A percentile compares a stretch with the other conserved stretches of the same genome.
phyloP scores from a whole-genome alignment of 352 stramenopile genomes.

The Blastocystis sp. region DNA sequence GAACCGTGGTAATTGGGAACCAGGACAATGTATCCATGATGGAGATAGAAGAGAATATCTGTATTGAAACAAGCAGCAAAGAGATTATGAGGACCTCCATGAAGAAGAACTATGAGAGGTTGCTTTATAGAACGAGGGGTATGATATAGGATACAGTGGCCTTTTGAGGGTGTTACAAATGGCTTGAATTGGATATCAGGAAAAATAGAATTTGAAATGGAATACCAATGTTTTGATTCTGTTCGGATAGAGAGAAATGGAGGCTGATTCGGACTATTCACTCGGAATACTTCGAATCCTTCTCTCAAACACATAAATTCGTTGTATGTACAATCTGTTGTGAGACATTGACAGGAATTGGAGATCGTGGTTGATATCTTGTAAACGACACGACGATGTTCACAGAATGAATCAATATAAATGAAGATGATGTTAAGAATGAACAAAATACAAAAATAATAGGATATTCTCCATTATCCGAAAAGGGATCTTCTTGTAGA shows the following conservation, averaged over 20 bases:
- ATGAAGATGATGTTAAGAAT: neutral
- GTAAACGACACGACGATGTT: neutral
- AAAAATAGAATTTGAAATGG: neutral
- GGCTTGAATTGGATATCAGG: neutral
- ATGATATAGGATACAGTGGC: slow-evolving; percentile 3
- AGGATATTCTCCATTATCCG: slow-evolving; percentile 9
- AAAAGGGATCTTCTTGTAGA: neutral
- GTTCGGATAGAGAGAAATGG: neutral
- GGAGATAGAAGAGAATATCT: neutral
- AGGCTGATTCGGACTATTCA: neutral
- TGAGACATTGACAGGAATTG: too few relatives aligned
- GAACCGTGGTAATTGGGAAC: slow-evolving; percentile 56
- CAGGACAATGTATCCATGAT: slow-evolving; percentile 7
- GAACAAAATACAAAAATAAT: neutral
- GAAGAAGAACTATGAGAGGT: slow-evolving; percentile 14
- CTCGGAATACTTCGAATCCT: neutral
- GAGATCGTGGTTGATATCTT: neutral
- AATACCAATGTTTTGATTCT: neutral
- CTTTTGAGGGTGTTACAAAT: neutral
- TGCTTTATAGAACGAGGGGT: neutral
- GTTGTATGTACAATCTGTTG: neutral
- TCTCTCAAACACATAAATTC: neutral
- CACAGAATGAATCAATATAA: slow-evolving; percentile 7
- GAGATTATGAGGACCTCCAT: slow-evolving; percentile 43
- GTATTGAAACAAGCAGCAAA: slow-evolving; percentile 25